Percentiles rank a stretch among this genome's conserved stretches.
These are phyloP conservation scores for Trichocladium uniseriatum DNA, from an alignment of 495 filamentous ascomycete genomes.

Conservation along the genomic window DNA sequence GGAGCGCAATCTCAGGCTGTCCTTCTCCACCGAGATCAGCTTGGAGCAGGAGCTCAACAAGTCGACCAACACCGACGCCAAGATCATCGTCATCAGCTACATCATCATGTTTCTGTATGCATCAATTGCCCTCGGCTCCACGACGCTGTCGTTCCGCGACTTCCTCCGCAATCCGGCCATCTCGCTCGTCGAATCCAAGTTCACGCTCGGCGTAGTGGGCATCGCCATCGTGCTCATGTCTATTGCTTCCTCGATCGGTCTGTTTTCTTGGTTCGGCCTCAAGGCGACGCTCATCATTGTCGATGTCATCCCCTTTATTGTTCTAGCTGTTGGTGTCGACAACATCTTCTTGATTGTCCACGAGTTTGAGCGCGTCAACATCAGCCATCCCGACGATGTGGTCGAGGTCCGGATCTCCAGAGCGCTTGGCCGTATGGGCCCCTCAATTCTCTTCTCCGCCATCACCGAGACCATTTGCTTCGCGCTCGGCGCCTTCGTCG, in stretches of 20 bases:
- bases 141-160: constrained; percentile 63
- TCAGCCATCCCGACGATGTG: constrained; percentile 74
- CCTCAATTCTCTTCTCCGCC: constrained; percentile 92
- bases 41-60: constrained; percentile 92
- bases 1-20: constrained; percentile 69
- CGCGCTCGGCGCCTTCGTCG: constrained; percentile 81
- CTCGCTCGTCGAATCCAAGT: constrained; percentile 87
- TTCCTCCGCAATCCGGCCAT: constrained; percentile 71
- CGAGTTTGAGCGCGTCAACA: constrained; percentile 90
- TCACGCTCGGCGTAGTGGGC: constrained; percentile 81
- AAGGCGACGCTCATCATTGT: constrained; percentile 96
- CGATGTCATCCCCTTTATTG: constrained; percentile 95
- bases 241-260: constrained; percentile 83
- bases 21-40: constrained; percentile 89
- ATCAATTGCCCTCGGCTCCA: constrained; percentile 82
- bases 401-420: constrained; percentile 78
- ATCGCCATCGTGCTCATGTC: constrained; percentile 96
- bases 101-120: constrained; percentile 98
- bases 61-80: constrained; percentile 93
- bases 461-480: constrained; percentile 90
- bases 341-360: constrained; percentile 99
- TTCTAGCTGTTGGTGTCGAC: constrained; percentile 92
- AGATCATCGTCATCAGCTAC: constrained; percentile 95
- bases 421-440: constrained; percentile 87
- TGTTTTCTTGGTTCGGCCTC: constrained; percentile 82